Evolutionary conservation across 768 basidiomycete species (phyloP), one percentile per base, ranked within the genome.

Genomic region (Boletus sp.): DNA sequence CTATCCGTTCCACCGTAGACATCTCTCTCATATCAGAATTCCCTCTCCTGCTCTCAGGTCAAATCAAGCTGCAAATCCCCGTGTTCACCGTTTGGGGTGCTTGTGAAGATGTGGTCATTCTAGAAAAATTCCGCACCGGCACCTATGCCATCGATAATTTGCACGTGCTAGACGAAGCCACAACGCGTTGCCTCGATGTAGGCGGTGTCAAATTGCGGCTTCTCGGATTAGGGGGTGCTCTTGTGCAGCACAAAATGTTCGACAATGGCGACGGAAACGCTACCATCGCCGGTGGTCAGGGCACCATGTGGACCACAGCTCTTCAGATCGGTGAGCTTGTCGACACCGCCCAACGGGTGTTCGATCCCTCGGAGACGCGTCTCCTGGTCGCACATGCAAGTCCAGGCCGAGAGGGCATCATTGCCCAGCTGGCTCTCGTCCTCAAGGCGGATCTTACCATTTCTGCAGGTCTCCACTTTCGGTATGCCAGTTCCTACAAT

Each of bases 301-400:
- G 97, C 30, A 98, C 95, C 19, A 96, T 98, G 87, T 99, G 97
- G 97, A 91, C 93, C 0, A 98, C 96, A 0, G 90, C 93, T 5
- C 81, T 99, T 25, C 97, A 99, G 71, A 90, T 99, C 38, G 97
- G 97, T 54, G 96, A 99, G 71, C 88, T 99, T 47, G 89, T 98
- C 44, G 97, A 98, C 71, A 98, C 95, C 3, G 93, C 97, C 0
- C 92, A 96, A 68, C 83, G 93, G 58, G 93, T 95, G 47, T 94
- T 83, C 67, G 97, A 99, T 70, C 83, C 83, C 27, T 82, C 90
- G 21, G 97, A 99, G 74, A 98, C 96, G 47, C 90, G 97, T 63
- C 76, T 99, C 17, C 84, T 99, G 57, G 78, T 99, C 64, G 90
- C 92, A 0, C 96, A 98, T 66, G 88, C 93, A 33, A 88, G 90